Evolutionary conservation across 768 basidiomycete genomes (phyloP).

Genomic region (Boletus rubescentipes): DNA sequence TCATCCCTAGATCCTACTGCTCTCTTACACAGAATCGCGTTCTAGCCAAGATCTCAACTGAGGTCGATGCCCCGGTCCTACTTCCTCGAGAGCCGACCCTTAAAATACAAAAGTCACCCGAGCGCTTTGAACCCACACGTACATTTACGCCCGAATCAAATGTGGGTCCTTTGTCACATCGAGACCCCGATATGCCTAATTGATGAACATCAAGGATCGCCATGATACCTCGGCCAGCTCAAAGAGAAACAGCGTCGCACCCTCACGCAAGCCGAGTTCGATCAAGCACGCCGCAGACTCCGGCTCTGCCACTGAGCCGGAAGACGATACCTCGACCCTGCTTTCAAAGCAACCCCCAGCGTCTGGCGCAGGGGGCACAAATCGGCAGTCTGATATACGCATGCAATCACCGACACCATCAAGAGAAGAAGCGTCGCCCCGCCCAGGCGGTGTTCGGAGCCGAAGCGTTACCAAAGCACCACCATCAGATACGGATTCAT

Average conservation of each 20-base stretch:
- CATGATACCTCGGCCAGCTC: not conserved
- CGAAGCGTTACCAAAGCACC: constrained; percentile 26
- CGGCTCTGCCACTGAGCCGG: constrained; percentile 32
- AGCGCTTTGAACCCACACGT: constrained; percentile 5
- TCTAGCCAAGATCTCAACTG: constrained; percentile 53
- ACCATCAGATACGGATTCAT: constrained; percentile 48
- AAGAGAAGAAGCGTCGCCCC: constrained; percentile 5
- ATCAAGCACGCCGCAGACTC: constrained; percentile 13
- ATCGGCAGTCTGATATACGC: constrained; percentile 15
- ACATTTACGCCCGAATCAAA: constrained; percentile 9
- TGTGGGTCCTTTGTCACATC: constrained; percentile 18
- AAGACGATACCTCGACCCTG: constrained; percentile 15
- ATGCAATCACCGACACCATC: constrained; percentile 25
- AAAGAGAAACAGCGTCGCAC: constrained; percentile 1
- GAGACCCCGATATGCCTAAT: constrained; percentile 9
- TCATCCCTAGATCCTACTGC: constrained; percentile 6
- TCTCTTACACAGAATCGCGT: constrained; percentile 12
- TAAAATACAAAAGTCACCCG: constrained; percentile 12
- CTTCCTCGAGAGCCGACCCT: constrained; percentile 19
- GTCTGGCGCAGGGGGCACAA: not conserved
- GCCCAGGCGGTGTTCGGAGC: constrained; percentile 18
- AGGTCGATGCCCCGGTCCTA: constrained; percentile 46
- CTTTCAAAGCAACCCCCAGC: not conserved
- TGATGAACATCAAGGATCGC: constrained; percentile 15
- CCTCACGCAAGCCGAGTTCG: constrained; percentile 11